phyloP scores from a whole-genome alignment of 176 grass and related monocot genomes.

The Eragrostis nindensis region DNA sequence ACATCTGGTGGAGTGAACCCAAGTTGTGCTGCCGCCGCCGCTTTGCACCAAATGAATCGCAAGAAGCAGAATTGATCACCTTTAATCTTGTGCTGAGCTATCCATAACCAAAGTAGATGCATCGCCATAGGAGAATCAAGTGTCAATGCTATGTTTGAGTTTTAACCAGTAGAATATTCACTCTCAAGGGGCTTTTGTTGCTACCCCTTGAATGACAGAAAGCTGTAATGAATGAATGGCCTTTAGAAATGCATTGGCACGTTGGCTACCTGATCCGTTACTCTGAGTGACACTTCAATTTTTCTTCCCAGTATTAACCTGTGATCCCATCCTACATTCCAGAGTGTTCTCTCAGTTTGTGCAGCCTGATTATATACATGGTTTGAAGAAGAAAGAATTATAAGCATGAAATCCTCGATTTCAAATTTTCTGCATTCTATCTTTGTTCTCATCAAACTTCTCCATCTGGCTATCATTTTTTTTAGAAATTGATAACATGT shows the following conservation, averaged over 20 bases:
- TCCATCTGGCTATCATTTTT: too few relatives aligned
- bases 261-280: slow-evolving; percentile 17
- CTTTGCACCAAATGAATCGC: slow-evolving; percentile 26
- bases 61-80: slow-evolving; percentile 39
- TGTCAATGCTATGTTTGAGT: slow-evolving; percentile 3
- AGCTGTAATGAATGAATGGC: slow-evolving; percentile 7
- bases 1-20: slow-evolving; percentile 66
- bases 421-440: too few relatives aligned
- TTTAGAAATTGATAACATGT: too few relatives aligned
- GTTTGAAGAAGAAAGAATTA: neutral
- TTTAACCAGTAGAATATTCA: slow-evolving; percentile 37
- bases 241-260: slow-evolving; percentile 13
- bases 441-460: too few relatives aligned
- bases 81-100: slow-evolving; percentile 15
- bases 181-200: slow-evolving; percentile 37
- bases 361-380: neutral
- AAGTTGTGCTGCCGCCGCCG: slow-evolving; percentile 16
- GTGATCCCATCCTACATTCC: neutral
- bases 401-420: neutral
- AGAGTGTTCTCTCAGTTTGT: neutral
- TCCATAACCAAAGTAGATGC: slow-evolving; percentile 3
- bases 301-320: neutral
- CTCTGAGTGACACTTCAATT: neutral
- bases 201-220: slow-evolving; percentile 24
- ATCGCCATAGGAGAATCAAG: neutral